Conservation (phyloP, 306 rosid species). For the Quillaja saponaria region DNA sequence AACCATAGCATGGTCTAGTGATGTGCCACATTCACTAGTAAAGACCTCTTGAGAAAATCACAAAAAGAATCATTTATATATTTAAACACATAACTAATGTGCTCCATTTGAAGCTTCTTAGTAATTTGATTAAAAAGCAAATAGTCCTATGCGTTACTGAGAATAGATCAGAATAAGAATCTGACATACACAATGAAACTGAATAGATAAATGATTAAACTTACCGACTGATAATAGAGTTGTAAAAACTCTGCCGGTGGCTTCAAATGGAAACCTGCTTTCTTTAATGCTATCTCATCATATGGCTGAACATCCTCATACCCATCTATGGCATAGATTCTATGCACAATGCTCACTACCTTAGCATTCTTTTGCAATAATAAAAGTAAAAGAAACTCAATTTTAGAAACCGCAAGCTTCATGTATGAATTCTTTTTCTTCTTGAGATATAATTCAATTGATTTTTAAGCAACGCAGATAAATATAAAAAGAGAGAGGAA, state of each 20-base stretch:
- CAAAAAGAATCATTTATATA: background rate
- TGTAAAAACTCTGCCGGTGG: conserved; percentile 68
- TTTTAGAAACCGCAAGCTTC: too few relatives aligned
- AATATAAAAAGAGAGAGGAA: too few relatives aligned
- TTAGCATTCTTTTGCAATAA: conserved; percentile 46
- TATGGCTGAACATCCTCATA: conserved; percentile 77
- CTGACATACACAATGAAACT: too few relatives aligned
- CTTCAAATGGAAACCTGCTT: conserved; percentile 70
- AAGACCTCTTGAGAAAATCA: conserved; percentile 69
- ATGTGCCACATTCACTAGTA: conserved; percentile 70
- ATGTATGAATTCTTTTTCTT: too few relatives aligned
- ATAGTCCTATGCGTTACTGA: too few relatives aligned
- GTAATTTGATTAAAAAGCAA: too few relatives aligned
- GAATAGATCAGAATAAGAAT: background rate
- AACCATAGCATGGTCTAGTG: conserved; percentile 81
- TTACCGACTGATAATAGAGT: conserved; percentile 60
- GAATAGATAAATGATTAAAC: background rate
- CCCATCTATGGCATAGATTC: too few relatives aligned
- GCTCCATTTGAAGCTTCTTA: too few relatives aligned
- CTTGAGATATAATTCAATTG: too few relatives aligned
- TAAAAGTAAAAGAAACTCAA: too few relatives aligned
- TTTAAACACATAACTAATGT: too few relatives aligned
- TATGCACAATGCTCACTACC: conserved; percentile 71
- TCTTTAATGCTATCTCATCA: conserved; percentile 51
- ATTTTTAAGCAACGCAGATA: too few relatives aligned